Conservation (phyloP, 176 grass and related monocot genomes). For the Musa schizocarpa region DNA sequence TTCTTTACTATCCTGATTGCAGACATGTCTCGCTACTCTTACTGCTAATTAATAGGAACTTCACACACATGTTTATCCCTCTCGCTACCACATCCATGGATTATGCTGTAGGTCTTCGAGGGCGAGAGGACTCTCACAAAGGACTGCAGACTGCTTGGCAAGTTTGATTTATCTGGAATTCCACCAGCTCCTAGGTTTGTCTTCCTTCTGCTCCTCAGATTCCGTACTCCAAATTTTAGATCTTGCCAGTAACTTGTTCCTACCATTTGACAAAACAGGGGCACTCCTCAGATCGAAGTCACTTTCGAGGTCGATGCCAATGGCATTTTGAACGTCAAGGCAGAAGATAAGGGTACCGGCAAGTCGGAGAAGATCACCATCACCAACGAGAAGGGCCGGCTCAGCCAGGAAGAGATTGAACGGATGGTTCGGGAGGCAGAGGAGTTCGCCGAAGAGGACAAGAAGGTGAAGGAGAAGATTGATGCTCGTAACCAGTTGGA, state of each 20-base stretch:
- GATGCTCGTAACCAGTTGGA: conserved; percentile 44
- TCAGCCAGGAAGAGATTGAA: conserved; percentile 47
- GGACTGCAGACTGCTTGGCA: conserved; percentile 50
- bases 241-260: background rate
- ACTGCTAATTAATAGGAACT: too few species aligned
- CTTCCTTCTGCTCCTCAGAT: background rate
- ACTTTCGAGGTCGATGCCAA: conserved; percentile 48
- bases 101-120: conserved; percentile 35
- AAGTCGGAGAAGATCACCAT: conserved; percentile 52
- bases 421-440: conserved; percentile 45
- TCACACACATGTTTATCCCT: too few species aligned
- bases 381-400: conserved; percentile 43
- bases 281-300: conserved; percentile 48
- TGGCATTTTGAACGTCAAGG: conserved; percentile 40
- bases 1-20: background rate
- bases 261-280: conserved; percentile 1
- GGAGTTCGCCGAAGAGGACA: conserved; percentile 46
- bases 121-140: conserved; percentile 63
- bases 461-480: conserved; percentile 39
- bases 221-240: background rate
- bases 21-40: too few species aligned
- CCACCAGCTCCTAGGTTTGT: conserved; percentile 40
- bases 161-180: conserved; percentile 55
- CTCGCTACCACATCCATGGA: too few species aligned
- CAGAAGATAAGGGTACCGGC: conserved; percentile 47